phyloP scores from a whole-genome alignment of 129 eudicot species.

The Arctium lappa region DNA sequence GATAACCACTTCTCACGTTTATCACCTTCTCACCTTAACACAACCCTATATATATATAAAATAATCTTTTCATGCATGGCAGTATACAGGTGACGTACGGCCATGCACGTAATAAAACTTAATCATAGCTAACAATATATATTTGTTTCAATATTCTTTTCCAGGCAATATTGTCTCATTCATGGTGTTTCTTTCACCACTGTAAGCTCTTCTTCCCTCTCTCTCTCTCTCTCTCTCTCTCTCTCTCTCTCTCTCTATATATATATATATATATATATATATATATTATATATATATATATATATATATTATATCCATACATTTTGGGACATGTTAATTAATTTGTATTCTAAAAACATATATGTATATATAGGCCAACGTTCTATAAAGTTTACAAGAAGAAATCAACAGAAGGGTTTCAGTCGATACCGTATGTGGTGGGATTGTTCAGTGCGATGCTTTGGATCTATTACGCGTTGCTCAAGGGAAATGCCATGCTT shows the following conservation, averaged over 20 bases:
- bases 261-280: not conserved
- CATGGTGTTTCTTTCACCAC: conserved; percentile 75
- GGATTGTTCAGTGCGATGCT: conserved; percentile 83
- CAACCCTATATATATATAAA: too few species aligned
- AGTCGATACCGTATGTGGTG: conserved; percentile 73
- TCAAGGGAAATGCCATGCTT: conserved; percentile 60
- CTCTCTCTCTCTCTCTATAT: too few species aligned
- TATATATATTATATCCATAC: not conserved
- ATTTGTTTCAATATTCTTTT: not conserved
- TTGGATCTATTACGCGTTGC: conserved; percentile 81
- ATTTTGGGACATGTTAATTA: not conserved
- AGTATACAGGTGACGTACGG: not conserved
- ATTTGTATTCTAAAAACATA: not conserved
- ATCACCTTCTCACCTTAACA: too few species aligned
- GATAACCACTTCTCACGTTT: too few species aligned
- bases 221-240: not conserved
- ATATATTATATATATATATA: not conserved
- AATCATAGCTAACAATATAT: not conserved
- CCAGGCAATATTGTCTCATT: conserved; percentile 75
- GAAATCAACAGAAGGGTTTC: conserved; percentile 86
- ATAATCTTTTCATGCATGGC: conserved; percentile 19
- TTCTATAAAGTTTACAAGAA: conserved; percentile 75
- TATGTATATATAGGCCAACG: conserved; percentile 50
- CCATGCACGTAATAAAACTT: conserved; percentile 8
- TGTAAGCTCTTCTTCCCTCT: conserved; percentile 42